phyloP scores from a whole-genome alignment of 2,329 filamentous ascomycete genomes.

The Aureobasidium melanogenum region DNA sequence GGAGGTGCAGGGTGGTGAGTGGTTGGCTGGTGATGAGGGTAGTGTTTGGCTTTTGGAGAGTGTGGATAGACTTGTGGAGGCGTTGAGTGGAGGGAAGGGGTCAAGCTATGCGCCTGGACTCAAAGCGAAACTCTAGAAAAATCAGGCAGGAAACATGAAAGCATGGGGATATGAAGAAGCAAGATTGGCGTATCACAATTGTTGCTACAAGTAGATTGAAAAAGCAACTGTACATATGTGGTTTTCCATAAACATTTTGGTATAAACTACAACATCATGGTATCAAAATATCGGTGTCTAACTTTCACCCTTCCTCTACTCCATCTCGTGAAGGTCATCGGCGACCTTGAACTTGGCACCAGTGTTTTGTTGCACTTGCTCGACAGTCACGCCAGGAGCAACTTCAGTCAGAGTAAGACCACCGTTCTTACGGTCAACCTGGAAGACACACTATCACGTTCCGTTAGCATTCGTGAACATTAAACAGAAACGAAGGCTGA shows the following conservation, averaged over 20 bases:
- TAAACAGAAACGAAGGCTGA: too few relatives aligned
- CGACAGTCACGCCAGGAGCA: constrained; percentile 58
- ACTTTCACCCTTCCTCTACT: constrained; percentile 17
- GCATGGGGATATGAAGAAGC: too few relatives aligned
- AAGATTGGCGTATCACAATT: background rate
- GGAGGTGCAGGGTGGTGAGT: constrained; percentile 50
- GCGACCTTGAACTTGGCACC: constrained; percentile 58
- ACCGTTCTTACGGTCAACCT: constrained; percentile 55
- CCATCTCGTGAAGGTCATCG: constrained; percentile 46
- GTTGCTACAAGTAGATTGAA: background rate
- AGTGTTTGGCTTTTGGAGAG: constrained; percentile 54
- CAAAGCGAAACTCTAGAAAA: constrained; percentile 34
- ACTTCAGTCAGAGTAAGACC: constrained; percentile 60
- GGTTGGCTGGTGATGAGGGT: constrained; percentile 58
- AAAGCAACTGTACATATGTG: background rate
- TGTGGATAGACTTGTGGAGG: constrained; percentile 51
- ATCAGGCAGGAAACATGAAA: too few relatives aligned
- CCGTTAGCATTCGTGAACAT: background rate
- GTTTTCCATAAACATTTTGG: background rate
- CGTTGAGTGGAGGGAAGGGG: constrained; percentile 38
- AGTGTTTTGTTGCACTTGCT: constrained; percentile 62
- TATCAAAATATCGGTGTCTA: background rate
- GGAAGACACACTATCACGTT: constrained; percentile 50
- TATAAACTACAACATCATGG: background rate
- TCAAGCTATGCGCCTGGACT: constrained; percentile 48